Evolutionary conservation across 345 rosid species (phyloP), one percentile per base, ranked within the genome.

Genomic region (Nasturtium officinale): DNA sequence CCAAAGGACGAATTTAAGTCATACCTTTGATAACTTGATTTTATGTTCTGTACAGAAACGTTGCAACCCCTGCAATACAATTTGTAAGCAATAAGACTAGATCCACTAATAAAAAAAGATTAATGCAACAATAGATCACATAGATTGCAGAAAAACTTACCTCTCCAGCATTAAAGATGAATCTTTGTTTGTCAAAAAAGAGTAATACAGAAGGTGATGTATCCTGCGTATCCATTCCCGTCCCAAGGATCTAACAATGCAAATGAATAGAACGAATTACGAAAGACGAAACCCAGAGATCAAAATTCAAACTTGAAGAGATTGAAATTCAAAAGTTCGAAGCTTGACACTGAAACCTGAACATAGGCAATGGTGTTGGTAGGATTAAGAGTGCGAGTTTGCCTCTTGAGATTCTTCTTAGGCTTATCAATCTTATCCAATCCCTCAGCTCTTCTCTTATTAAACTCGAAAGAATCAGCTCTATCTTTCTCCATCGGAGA

Each of bases 151-250:
- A 33, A 58, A 5, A 9, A 33, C 74, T 68, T 69, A 95, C 99
- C 93, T 95, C 99, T 52, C 99, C 99, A 68, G 96, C 96, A 84
- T 95, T 95, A 80, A 95, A 95, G 68, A 95, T 88, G 80, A 95
- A 91, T 51, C 99, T 87, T 67, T 91, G 97, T 78, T 89, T 87
- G 78, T 95, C 99, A 81, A 91, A 95, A 80, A 91, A 95, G 56
- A 91, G 97, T 77, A 95, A 82, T 18, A 95, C 96, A 7, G 97
- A 95, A 76, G 99, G 89, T n/a, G 96, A 91, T 0, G 97, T 91
- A 51, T 95, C 99, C 82, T 95, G 99, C 47, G 97, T 91, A 80
- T 95, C 99, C 97, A 95, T 88, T 70, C 99, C 99, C 51, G 96
- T 95, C 28, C 99, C 99, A 48, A 95, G 83, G 67, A 91, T 91